A percentile compares a stretch with the other conserved stretches of the same genome.
These are phyloP conservation scores for Sarocladiaceae sp. DNA, from an alignment of 2,329 filamentous ascomycete species.

Conservation along the genomic window DNA sequence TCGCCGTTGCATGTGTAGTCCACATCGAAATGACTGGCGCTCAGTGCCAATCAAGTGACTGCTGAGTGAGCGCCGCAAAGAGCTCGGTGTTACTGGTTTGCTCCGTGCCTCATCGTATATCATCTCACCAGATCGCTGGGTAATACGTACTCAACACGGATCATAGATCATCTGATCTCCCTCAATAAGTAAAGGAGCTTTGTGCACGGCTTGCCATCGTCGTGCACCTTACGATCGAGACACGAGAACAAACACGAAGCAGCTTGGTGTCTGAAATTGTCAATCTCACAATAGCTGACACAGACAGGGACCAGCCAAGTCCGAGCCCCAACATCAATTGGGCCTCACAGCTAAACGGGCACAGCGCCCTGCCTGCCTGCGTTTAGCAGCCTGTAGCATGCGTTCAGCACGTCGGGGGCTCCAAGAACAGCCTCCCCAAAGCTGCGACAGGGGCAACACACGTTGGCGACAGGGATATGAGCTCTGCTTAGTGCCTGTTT, in stretches of 20 bases:
- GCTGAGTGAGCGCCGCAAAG: too few species aligned
- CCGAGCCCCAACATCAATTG: conserved; percentile 8
- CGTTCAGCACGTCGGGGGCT: not conserved
- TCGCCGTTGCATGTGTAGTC: too few species aligned
- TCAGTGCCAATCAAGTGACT: too few species aligned
- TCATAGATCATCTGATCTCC: not conserved
- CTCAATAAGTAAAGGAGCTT: not conserved
- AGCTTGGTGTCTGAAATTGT: conserved; percentile 5
- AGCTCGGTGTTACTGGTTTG: too few species aligned
- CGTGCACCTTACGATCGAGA: conserved; percentile 4
- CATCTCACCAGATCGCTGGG: too few species aligned
- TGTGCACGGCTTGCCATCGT: not conserved
- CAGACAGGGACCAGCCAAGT: not conserved
- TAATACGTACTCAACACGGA: not conserved
- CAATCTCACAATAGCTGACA: conserved; percentile 7
- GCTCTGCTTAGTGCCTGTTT: conserved; percentile 15
- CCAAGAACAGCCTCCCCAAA: not conserved
- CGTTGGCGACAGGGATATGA: conserved; percentile 15
- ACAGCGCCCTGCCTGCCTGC: not conserved
- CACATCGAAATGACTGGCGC: too few species aligned
- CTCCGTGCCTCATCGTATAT: too few species aligned
- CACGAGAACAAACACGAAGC: conserved; percentile 2
- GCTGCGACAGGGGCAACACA: conserved; percentile 2
- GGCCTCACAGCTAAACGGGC: too few species aligned
- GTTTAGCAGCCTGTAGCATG: not conserved